phyloP scores from a whole-genome alignment of 805 yeast species.

The Yamadazyma scolyti region DNA sequence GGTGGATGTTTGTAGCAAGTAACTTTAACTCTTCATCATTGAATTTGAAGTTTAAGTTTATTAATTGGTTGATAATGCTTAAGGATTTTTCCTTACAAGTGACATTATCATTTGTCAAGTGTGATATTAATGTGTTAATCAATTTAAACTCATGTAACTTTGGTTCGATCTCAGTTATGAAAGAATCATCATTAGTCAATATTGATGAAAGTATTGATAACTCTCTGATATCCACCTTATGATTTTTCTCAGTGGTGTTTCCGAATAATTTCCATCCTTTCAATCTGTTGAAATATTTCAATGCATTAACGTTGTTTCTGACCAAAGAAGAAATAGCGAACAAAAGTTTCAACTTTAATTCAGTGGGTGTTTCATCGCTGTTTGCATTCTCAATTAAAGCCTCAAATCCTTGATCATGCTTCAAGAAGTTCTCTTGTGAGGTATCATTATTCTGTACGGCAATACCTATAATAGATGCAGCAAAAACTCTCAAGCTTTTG shows the following conservation, averaged over 20 bases:
- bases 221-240: constrained; percentile 49
- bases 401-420: constrained; percentile 46
- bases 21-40: constrained; percentile 36
- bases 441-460: constrained; percentile 89
- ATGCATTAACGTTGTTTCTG: constrained; percentile 62
- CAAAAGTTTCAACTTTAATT: constrained; percentile 57
- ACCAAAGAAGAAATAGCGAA: constrained; percentile 74
- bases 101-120: constrained; percentile 36
- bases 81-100: constrained; percentile 57
- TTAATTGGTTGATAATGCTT: constrained; percentile 45
- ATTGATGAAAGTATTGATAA: constrained; percentile 59
- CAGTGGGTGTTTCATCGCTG: constrained; percentile 16
- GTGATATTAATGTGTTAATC: constrained; percentile 25
- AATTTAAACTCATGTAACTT: constrained; percentile 37
- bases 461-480: constrained; percentile 77
- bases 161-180: constrained; percentile 34
- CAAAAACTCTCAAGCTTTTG: constrained; percentile 43
- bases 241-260: constrained; percentile 18
- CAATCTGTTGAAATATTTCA: constrained; percentile 47
- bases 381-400: constrained; percentile 42
- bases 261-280: constrained; percentile 57
- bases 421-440: constrained; percentile 64
- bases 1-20: constrained; percentile 30
- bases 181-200: constrained; percentile 43
- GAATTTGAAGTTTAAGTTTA: constrained; percentile 42